Evolutionary conservation across 495 filamentous ascomycete species (phyloP).

Genomic region (Lepraria neglecta): DNA sequence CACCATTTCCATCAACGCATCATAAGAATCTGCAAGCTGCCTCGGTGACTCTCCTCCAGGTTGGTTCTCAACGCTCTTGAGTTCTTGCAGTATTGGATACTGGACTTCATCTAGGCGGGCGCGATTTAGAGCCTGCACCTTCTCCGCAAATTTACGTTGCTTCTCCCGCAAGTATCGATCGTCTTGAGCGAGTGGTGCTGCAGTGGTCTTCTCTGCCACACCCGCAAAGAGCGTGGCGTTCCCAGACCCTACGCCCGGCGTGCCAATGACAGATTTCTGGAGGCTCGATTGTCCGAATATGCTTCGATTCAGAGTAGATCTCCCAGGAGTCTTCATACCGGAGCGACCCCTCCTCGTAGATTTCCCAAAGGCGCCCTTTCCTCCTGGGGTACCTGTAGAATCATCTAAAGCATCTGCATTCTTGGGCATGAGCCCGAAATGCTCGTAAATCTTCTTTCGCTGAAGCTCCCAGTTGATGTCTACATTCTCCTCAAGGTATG

Average conservation of each 20-base stretch:
- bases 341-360: constrained; percentile 33
- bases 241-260: constrained; percentile 53
- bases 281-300: constrained; percentile 65
- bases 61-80: constrained; percentile 62
- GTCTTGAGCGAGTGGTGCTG: constrained; percentile 48
- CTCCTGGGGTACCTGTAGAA: constrained; percentile 32
- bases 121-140: constrained; percentile 68
- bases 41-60: constrained; percentile 59
- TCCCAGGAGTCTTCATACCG: constrained; percentile 44
- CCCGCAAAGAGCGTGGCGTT: constrained; percentile 60
- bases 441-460: constrained; percentile 83
- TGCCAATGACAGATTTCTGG: constrained; percentile 78
- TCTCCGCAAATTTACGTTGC: constrained; percentile 67
- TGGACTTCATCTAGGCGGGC: constrained; percentile 56
- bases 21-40: constrained; percentile 71
- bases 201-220: constrained; percentile 48
- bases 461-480: constrained; percentile 94
- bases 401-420: constrained; percentile 44
- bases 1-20: constrained; percentile 66
- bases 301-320: constrained; percentile 47
- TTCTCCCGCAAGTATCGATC: constrained; percentile 71
- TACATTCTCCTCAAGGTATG: constrained; percentile 87
- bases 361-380: constrained; percentile 54
- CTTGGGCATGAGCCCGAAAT: constrained; percentile 79
- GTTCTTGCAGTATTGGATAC: constrained; percentile 65